Conservation (phyloP, 345 rosid species). For the Euphorbia pulcherrima region DNA sequence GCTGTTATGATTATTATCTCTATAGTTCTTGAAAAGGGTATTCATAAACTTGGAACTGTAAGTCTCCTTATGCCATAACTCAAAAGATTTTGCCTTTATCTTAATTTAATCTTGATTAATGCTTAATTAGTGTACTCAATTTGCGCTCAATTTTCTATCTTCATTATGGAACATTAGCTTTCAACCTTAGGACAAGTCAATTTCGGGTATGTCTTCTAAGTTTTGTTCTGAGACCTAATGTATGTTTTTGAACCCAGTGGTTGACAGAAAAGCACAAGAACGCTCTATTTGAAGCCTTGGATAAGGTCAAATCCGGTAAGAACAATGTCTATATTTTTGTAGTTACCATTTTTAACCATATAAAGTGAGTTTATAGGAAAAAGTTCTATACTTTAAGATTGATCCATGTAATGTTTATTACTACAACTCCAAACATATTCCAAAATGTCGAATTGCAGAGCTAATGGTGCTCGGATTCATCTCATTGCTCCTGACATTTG, state of each 20-base stretch:
- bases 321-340: not conserved
- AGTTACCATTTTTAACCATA: too few species aligned
- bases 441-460: conserved; percentile 49
- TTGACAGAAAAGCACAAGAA: conserved; percentile 70
- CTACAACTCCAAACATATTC: not conserved
- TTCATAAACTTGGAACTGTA: conserved; percentile 72
- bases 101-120: not conserved
- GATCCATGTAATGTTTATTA: conserved; percentile 9
- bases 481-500: conserved; percentile 77
- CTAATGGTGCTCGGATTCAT: conserved; percentile 92
- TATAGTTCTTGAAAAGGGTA: conserved; percentile 54
- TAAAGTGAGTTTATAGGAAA: too few species aligned
- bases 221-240: not conserved
- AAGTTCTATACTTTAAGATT: not conserved
- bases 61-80: conserved; percentile 11
- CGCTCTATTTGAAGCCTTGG: conserved; percentile 79
- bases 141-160: not conserved
- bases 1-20: conserved; percentile 77
- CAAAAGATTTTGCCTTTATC: not conserved
- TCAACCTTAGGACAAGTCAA: not conserved
- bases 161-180: too few species aligned
- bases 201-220: not conserved
- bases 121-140: not conserved
- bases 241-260: conserved; percentile 43
- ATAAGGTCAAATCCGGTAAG: conserved; percentile 83